These are phyloP conservation scores for Salvia sclarea DNA, from an alignment of 305 asterid genomes.

Conservation along the genomic window DNA sequence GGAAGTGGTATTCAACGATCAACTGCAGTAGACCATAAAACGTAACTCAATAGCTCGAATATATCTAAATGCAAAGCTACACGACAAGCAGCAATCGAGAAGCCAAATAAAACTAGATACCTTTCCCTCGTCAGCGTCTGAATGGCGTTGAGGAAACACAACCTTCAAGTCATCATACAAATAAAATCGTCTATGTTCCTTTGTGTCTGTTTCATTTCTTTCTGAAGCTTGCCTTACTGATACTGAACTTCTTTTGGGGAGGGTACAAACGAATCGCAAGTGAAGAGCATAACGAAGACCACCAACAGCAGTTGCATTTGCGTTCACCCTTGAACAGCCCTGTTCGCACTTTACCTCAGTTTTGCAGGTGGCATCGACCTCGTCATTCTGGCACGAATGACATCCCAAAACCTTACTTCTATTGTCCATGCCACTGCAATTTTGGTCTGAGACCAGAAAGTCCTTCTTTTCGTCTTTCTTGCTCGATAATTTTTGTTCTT, in stretches of 20 bases:
- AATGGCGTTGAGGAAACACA: conserved; percentile 89
- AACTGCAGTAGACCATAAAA: conserved; percentile 47
- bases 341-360: conserved; percentile 41
- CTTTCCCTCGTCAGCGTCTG: conserved; percentile 90
- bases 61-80: neutral
- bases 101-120: conserved; percentile 36
- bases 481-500: conserved; percentile 35
- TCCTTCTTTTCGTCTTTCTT: conserved; percentile 35
- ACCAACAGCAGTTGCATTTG: conserved; percentile 42
- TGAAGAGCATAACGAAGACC: conserved; percentile 81
- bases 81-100: neutral
- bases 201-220: conserved; percentile 22
- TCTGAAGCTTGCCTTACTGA: conserved; percentile 34
- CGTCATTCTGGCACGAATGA: conserved; percentile 35
- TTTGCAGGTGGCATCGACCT: conserved; percentile 33
- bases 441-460: conserved; percentile 21
- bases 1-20: conserved; percentile 67
- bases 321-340: conserved; percentile 42
- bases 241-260: conserved; percentile 41
- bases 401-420: conserved; percentile 36
- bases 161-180: conserved; percentile 70
- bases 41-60: neutral
- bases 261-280: conserved; percentile 61
- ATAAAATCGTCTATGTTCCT: conserved; percentile 61
- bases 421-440: conserved; percentile 21